These are phyloP conservation scores for Betula pendula DNA, from an alignment of 306 rosid species.

Conservation along the genomic window DNA sequence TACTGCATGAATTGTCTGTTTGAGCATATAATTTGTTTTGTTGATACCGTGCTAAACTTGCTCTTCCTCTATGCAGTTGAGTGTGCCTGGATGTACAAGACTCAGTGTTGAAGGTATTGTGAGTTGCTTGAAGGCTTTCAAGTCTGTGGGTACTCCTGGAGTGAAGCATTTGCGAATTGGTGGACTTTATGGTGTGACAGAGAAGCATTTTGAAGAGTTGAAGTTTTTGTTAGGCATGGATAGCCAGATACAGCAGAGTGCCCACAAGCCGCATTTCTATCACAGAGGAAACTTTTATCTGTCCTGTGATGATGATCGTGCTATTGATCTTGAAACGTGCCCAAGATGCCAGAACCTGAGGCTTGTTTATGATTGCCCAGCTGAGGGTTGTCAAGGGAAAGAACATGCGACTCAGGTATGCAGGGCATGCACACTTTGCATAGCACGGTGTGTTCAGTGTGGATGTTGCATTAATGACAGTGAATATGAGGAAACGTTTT, in stretches of 20 bases:
- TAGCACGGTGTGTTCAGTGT: constrained; percentile 74
- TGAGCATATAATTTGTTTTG: background rate
- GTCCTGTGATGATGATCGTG: constrained; percentile 66
- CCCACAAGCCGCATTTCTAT: constrained; percentile 65
- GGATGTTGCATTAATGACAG: constrained; percentile 75
- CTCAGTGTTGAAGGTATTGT: constrained; percentile 78
- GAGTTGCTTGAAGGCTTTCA: constrained; percentile 57
- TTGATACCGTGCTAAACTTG: constrained; percentile 16
- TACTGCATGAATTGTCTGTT: no score
- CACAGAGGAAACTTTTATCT: constrained; percentile 61
- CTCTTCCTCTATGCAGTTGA: constrained; percentile 54
- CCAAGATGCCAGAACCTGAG: constrained; percentile 78
- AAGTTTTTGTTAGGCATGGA: constrained; percentile 62
- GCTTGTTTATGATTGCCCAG: constrained; percentile 88
- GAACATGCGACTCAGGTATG: constrained; percentile 51
- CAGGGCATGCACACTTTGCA: constrained; percentile 84
- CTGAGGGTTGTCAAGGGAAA: constrained; percentile 61
- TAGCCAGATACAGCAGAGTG: constrained; percentile 42
- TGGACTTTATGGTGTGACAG: constrained; percentile 75
- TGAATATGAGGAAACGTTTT: constrained; percentile 87
- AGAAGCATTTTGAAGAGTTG: constrained; percentile 68
- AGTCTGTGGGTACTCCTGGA: constrained; percentile 53
- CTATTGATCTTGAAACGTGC: constrained; percentile 74
- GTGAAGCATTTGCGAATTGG: constrained; percentile 82
- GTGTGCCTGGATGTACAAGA: constrained; percentile 90